These are phyloP conservation scores for Bassia scoparia DNA, from an alignment of 148 eudicot genomes.

Conservation along the genomic window DNA sequence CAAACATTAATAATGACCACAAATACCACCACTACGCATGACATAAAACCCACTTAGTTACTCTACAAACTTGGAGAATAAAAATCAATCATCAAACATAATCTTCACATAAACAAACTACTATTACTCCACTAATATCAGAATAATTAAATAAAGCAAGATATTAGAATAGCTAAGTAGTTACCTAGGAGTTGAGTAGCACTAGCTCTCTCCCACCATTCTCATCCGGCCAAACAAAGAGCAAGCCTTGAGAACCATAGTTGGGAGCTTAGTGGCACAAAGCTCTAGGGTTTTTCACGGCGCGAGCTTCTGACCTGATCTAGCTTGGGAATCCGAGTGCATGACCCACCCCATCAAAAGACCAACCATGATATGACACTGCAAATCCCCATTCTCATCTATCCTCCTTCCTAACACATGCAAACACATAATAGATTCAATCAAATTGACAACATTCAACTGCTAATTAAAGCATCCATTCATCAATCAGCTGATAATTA, in stretches of 20 bases:
- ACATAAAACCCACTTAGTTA: not conserved
- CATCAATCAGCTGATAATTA: not conserved
- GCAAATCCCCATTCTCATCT: slow-evolving; percentile 93
- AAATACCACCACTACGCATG: not conserved
- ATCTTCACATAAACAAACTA: slow-evolving; percentile 1
- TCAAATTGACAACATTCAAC: not conserved
- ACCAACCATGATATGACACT: slow-evolving; percentile 98
- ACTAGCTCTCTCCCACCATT: slow-evolving; percentile 87
- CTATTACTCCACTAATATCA: not conserved
- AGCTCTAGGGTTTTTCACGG: slow-evolving; percentile 73
- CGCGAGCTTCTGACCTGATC: slow-evolving; percentile 83
- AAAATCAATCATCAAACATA: slow-evolving; percentile 3
- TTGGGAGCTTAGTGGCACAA: slow-evolving; percentile 80
- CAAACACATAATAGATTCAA: not conserved
- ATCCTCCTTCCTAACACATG: slow-evolving; percentile 74
- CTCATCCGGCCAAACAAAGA: slow-evolving; percentile 99
- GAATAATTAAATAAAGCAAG: not conserved
- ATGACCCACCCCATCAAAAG: slow-evolving; percentile 78
- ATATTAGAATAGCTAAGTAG: slow-evolving; percentile 3
- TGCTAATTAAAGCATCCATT: not conserved
- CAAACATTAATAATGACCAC: slow-evolving; percentile 4
- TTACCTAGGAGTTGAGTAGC: slow-evolving; percentile 72
- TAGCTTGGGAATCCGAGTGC: slow-evolving; percentile 83
- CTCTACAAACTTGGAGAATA: not conserved
- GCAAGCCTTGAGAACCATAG: slow-evolving; percentile 94